Evolutionary conservation across 2,329 filamentous ascomycete genomes (phyloP), one percentile per base, ranked within the genome.

Genomic region (Penicillium sp.): DNA sequence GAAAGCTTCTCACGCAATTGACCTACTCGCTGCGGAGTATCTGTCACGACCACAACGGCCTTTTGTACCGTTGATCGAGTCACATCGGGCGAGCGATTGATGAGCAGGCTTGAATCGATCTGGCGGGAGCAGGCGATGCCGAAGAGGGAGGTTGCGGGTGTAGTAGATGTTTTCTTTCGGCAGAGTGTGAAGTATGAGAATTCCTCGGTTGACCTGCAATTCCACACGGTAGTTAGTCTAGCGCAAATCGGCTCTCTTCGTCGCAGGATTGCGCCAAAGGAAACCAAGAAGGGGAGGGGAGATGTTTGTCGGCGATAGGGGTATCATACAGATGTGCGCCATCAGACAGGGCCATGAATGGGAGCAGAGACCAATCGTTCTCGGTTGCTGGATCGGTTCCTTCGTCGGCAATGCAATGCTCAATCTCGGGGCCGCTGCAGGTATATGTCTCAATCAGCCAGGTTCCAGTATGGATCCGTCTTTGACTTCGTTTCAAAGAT

Each of bases 41-140:
- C 90, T 52, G 90, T 91, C 64, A 99, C 91, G 53, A 96, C 91
- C 43, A 99, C 93, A 4, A 99, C 91, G 14, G 93, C 94, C 78
- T 99, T 99, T 73, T 99, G 94, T 40, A 99, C 94, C 1, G 94
- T 97, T 57, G 91, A 96, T 59, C 94, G 84, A n/a, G 94, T 99
- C 49, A 99, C 94, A 55, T 97, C 93, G 48, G 88, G 80, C 0
- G 91, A 89, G 28, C 90, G 85, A 69, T 90, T 86, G 62, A 91
- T 82, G 60, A 99, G 80, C 66, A 87, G 81, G 14, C 85, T 85
- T 16, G 91, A 84, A 69, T 96, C 90, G 68, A 99, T 83, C 77
- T 97, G 94, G 57, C 93, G 84, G 16, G 93, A 96, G 74, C 94
- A 99, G 17, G 91, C 89, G 69, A 99, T 97, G 59, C 94, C 94